Percentiles rank a stretch among this genome's conserved stretches.
Evolutionary conservation across 495 filamentous ascomycete genomes (phyloP).

Genomic region (Penicillium argentinense): DNA sequence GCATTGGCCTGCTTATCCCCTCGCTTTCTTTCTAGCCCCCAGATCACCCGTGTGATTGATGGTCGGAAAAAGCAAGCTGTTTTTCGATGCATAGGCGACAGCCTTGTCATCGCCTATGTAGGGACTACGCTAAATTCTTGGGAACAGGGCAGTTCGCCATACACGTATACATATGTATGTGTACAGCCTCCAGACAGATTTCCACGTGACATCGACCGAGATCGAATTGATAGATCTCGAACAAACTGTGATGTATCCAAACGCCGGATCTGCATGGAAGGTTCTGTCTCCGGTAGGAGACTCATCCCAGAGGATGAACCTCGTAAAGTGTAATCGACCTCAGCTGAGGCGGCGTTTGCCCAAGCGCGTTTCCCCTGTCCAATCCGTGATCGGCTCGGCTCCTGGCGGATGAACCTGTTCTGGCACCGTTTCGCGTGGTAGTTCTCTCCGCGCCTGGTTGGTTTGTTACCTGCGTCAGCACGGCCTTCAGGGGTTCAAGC

Average conservation of each 20-base stretch:
- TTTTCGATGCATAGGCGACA: too few species aligned
- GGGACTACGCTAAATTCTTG: too few species aligned
- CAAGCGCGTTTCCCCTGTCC: slow-evolving; percentile 4
- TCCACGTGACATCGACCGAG: background rate
- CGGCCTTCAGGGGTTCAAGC: slow-evolving; percentile 2
- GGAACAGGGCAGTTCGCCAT: too few species aligned
- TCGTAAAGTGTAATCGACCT: background rate
- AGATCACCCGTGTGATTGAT: too few species aligned
- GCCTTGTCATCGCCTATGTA: too few species aligned
- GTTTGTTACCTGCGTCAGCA: background rate
- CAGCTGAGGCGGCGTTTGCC: background rate
- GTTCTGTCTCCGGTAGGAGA: background rate
- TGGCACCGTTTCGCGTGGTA: slow-evolving; percentile 5
- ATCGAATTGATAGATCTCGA: background rate
- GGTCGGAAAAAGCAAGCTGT: too few species aligned
- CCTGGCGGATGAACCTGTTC: slow-evolving; percentile 9
- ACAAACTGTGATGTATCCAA: background rate
- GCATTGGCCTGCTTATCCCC: too few species aligned
- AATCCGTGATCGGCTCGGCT: slow-evolving; percentile 8
- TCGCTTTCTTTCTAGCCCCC: background rate
- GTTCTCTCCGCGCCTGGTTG: background rate
- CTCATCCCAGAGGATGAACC: background rate
- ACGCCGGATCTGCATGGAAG: background rate
- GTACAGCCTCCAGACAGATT: background rate
- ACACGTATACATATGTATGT: too few species aligned